Conservation (phyloP, 495 filamentous ascomycete genomes). For the Amorphotheca resinae region DNA sequence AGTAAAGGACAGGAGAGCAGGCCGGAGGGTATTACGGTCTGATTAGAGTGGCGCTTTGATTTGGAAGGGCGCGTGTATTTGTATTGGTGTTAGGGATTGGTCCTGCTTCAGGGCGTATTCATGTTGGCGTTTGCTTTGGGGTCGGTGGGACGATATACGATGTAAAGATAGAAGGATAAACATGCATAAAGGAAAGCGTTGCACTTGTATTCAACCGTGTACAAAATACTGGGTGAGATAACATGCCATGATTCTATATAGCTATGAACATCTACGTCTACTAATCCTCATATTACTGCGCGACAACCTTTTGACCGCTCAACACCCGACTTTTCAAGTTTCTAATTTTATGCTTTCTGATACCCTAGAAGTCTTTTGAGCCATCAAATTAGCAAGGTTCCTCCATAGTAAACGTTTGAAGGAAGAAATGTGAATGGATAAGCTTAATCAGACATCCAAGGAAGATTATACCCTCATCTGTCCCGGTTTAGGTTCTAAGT, state of each 20-base stretch:
- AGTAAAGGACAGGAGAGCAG: not conserved
- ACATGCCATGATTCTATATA: too few relatives aligned
- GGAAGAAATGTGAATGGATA: not conserved
- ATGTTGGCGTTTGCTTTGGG: not conserved
- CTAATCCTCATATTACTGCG: too few relatives aligned
- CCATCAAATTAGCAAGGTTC: not conserved
- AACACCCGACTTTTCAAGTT: too few relatives aligned
- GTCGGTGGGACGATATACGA: not conserved
- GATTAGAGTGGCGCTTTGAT: not conserved
- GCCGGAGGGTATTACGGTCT: not conserved
- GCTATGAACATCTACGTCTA: too few relatives aligned
- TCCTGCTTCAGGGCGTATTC: not conserved
- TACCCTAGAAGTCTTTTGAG: too few relatives aligned
- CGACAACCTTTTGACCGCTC: too few relatives aligned
- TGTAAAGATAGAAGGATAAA: too few relatives aligned
- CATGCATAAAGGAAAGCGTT: too few relatives aligned
- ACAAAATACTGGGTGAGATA: too few relatives aligned
- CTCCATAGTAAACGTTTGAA: not conserved
- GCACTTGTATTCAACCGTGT: too few relatives aligned
- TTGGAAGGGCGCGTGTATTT: not conserved
- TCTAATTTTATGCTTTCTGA: too few relatives aligned
- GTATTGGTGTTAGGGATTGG: not conserved
- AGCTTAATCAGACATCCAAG: slow-evolving; percentile 48
- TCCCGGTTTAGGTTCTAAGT: slow-evolving; percentile 38
- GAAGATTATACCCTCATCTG: slow-evolving; percentile 46